Evolutionary conservation across 257 asterid genomes (phyloP), one percentile per base, ranked within the genome.

Genomic region (Fraxinus pennsylvanica): DNA sequence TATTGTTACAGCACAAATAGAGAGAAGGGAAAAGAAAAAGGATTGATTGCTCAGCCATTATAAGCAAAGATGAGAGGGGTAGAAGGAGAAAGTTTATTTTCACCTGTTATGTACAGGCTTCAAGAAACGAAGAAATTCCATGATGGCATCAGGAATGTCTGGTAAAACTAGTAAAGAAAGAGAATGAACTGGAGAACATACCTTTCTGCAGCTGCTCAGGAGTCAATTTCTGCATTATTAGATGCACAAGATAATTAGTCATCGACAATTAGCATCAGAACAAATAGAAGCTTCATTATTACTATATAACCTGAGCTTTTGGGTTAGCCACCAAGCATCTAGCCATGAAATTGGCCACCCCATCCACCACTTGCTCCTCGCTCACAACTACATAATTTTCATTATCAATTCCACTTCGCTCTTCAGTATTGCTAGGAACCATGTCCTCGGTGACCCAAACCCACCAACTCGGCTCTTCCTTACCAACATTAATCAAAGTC

Each of bases 391-490:
- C 91, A 83, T 95, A 95, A 82, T 82, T 89, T 30, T 95, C 97
- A 72, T 78, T 81, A 81, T 95, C 99, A 22, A 95, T 90, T 76
- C 79, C 97, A 78, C 99, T 88, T 77, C 77, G 84, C 84, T 88
- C 98, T 82, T 95, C 97, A 65, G 79, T 47, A 71, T 89, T 83
- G 67, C 45, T 81, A 0, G 93, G 90, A 68, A 75, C 82, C 84
- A 80, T 90, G 22, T 90, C 94, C 72, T 95, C 96, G 0, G 97
- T 78, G 19, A 95, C 96, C 99, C 97, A 95, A 43, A 95, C 98
- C 97, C 99, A 95, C 94, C 97, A 88, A 83, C 96, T 95, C 9
- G 99, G 97, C 72, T 91, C 91, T 79, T 91, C 92, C 12, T 82
- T 90, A 74, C 86, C 96, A 33, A 87, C 84, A 73, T 90, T 86